phyloP scores from a whole-genome alignment of 2,329 filamentous ascomycete species.

The Fusarium beomiforme region DNA sequence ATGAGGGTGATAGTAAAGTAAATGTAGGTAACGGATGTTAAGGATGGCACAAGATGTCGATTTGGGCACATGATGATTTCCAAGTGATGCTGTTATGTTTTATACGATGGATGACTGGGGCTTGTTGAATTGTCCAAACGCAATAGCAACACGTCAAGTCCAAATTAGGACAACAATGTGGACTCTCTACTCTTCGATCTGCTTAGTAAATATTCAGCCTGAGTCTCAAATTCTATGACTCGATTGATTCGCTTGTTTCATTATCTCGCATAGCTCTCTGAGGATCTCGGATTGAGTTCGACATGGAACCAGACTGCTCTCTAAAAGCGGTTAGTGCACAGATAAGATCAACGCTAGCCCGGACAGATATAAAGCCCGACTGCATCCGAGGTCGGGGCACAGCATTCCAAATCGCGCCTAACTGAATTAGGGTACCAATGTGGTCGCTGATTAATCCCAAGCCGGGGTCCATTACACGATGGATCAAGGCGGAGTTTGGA shows the following conservation, averaged over 20 bases:
- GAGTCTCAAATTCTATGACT: too few species aligned
- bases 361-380: background rate
- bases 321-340: background rate
- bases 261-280: background rate
- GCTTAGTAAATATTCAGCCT: too few species aligned
- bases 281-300: background rate
- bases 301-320: background rate
- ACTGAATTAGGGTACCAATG: background rate
- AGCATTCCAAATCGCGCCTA: too few species aligned
- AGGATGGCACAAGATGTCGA: too few species aligned
- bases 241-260: too few species aligned
- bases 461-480: background rate
- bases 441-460: background rate
- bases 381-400: rapidly evolving
- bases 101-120: too few species aligned
- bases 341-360: background rate
- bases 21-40: too few species aligned
- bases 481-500: background rate
- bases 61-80: too few species aligned
- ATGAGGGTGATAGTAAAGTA: too few species aligned
- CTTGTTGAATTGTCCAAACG: too few species aligned
- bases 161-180: background rate
- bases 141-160: too few species aligned
- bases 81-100: too few species aligned
- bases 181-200: background rate